phyloP scores from a whole-genome alignment of 1,284 basidiomycete species.

The Pseudozyma sp. region DNA sequence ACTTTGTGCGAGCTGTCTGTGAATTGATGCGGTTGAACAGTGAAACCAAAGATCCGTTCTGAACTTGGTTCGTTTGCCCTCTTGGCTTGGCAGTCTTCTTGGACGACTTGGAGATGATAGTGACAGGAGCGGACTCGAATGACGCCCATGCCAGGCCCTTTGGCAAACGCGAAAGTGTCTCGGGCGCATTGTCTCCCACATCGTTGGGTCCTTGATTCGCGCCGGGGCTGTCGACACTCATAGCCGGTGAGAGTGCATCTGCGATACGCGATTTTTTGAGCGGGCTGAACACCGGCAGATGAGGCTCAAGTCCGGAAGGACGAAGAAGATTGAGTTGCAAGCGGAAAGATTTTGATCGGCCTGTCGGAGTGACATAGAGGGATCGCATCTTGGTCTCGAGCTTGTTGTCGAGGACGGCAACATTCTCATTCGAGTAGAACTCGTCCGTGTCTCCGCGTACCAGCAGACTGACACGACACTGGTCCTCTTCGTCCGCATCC shows the following conservation, averaged over 20 bases:
- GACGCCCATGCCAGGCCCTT: slow-evolving; percentile 77
- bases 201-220: slow-evolving; percentile 3
- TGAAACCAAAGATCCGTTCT: slow-evolving; percentile 88
- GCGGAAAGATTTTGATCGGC: slow-evolving; percentile 88
- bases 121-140: slow-evolving; percentile 89
- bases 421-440: slow-evolving; percentile 70
- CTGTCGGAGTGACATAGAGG: slow-evolving; percentile 85
- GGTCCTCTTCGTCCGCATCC: slow-evolving; percentile 41
- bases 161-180: slow-evolving; percentile 38
- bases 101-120: slow-evolving; percentile 95
- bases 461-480: slow-evolving; percentile 77
- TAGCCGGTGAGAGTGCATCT: slow-evolving; percentile 28
- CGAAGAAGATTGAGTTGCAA: slow-evolving; percentile 75
- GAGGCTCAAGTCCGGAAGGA: slow-evolving; percentile 36
- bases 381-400: slow-evolving; percentile 88
- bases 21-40: slow-evolving; percentile 96
- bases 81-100: slow-evolving; percentile 96
- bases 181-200: slow-evolving; percentile 11
- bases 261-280: slow-evolving; percentile 40
- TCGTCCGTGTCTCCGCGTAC: slow-evolving; percentile 86
- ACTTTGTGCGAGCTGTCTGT: slow-evolving; percentile 95
- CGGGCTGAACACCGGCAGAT: slow-evolving; percentile 45
- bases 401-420: slow-evolving; percentile 70
- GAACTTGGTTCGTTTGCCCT: slow-evolving; percentile 89
- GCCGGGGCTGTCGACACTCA: slow-evolving; percentile 26